These are phyloP conservation scores for Vicia sativa DNA, from an alignment of 306 rosid species.

Conservation along the genomic window DNA sequence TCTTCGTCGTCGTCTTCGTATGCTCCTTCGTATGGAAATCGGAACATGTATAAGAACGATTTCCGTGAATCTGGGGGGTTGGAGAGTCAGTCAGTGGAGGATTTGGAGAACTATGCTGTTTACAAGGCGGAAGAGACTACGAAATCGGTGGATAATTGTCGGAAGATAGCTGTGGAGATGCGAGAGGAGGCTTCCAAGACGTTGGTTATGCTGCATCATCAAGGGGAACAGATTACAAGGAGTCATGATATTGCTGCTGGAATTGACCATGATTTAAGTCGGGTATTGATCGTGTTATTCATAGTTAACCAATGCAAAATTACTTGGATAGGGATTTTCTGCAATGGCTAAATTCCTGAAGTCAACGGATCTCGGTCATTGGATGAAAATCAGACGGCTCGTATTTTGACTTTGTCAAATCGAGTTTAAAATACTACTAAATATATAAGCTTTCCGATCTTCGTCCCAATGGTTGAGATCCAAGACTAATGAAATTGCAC, in stretches of 20 bases:
- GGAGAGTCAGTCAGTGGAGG: constrained; percentile 80
- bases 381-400: background rate
- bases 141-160: constrained; percentile 59
- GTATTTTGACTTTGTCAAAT: background rate
- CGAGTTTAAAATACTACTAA: background rate
- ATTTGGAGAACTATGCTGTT: constrained; percentile 76
- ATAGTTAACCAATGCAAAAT: background rate
- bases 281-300: background rate
- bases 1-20: constrained; percentile 48
- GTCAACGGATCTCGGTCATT: background rate
- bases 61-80: constrained; percentile 83
- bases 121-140: constrained; percentile 94
- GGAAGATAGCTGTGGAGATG: constrained; percentile 85
- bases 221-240: constrained; percentile 92
- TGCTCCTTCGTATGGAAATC: constrained; percentile 43
- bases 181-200: constrained; percentile 86
- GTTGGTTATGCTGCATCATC: constrained; percentile 75
- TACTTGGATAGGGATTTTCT: background rate
- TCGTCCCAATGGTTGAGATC: background rate
- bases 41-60: constrained; percentile 68
- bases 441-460: background rate
- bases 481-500: background rate
- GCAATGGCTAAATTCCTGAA: background rate
- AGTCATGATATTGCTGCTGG: constrained; percentile 79
- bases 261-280: constrained; percentile 55